phyloP scores from a whole-genome alignment of 2,329 filamentous ascomycete species.

The Cladosporium sp. region DNA sequence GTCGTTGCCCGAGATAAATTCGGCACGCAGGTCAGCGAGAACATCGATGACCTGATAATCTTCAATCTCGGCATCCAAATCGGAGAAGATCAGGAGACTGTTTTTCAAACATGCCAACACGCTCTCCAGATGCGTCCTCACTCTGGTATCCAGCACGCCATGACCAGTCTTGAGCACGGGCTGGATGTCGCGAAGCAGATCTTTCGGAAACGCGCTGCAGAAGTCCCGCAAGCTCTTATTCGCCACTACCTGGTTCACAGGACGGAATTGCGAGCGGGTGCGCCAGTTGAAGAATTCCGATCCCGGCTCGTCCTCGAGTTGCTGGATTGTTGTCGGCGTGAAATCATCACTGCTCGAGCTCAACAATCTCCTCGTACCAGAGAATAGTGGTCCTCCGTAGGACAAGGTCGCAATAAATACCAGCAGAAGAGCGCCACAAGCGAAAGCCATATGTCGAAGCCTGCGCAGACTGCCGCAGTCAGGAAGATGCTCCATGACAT shows the following conservation, averaged over 20 bases:
- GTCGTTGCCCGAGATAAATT: constrained; percentile 12
- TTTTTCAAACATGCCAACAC: constrained; percentile 44
- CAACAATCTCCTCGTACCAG: neutral
- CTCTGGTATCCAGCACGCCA: constrained; percentile 20
- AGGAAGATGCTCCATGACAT: too few relatives aligned
- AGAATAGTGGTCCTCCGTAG: neutral
- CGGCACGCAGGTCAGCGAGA: constrained; percentile 42
- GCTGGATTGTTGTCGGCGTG: neutral
- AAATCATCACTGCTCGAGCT: neutral
- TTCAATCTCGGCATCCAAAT: constrained; percentile 41
- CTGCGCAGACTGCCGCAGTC: neutral
- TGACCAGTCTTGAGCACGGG: constrained; percentile 49
- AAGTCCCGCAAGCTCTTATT: constrained; percentile 26
- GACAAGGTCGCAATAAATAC: neutral
- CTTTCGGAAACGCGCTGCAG: constrained; percentile 38
- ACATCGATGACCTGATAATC: constrained; percentile 43
- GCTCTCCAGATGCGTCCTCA: constrained; percentile 48
- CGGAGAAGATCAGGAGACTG: constrained; percentile 45
- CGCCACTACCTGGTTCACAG: constrained; percentile 13
- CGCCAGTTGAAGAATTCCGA: constrained; percentile 19
- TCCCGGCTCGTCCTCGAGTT: neutral
- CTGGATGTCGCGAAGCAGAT: constrained; percentile 40
- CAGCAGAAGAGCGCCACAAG: neutral
- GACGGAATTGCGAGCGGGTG: constrained; percentile 17
- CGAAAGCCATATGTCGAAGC: neutral